Evolutionary conservation across 108 stramenopile genomes (phyloP).

Genomic region (Cyclotella kingstonii): DNA sequence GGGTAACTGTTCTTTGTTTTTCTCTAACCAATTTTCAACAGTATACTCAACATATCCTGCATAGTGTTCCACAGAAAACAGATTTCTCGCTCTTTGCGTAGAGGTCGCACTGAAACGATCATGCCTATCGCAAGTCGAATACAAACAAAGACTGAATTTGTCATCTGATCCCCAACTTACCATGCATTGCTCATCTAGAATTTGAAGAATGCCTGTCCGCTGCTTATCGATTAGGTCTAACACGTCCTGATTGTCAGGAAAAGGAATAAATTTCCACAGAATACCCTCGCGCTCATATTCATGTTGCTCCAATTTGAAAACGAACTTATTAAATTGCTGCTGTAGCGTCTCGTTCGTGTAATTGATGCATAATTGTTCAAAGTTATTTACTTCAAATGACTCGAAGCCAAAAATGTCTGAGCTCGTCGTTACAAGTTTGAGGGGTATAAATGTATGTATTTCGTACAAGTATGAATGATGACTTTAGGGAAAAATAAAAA

Average conservation of each 20-base stretch:
- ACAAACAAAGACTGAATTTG: conserved; percentile 58
- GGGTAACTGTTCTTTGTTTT: conserved; percentile 91
- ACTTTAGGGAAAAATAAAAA: background rate
- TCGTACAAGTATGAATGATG: background rate
- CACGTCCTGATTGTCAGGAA: conserved; percentile 92
- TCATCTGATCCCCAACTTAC: conserved; percentile 61
- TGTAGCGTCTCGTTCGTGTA: conserved; percentile 95
- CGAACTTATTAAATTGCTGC: conserved; percentile 92
- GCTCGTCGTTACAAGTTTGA: background rate
- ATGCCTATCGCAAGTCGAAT: conserved; percentile 57
- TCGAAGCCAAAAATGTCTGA: conserved; percentile 98
- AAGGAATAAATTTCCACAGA: conserved; percentile 88
- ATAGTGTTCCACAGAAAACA: conserved; percentile 89
- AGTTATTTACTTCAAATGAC: conserved; percentile 87
- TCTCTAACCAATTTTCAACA: conserved; percentile 83
- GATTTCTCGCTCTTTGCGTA: conserved; percentile 55
- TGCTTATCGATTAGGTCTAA: conserved; percentile 88
- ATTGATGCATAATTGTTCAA: conserved; percentile 96
- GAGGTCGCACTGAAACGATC: conserved; percentile 52
- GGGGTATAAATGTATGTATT: no score
- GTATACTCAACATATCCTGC: conserved; percentile 87
- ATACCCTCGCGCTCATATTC: conserved; percentile 88
- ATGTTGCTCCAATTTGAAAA: conserved; percentile 88
- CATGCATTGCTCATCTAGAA: conserved; percentile 83
- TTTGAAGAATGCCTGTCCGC: conserved; percentile 70